phyloP scores from a whole-genome alignment of 2,329 filamentous ascomycete species.

The Chaetomiaceae sp. region DNA sequence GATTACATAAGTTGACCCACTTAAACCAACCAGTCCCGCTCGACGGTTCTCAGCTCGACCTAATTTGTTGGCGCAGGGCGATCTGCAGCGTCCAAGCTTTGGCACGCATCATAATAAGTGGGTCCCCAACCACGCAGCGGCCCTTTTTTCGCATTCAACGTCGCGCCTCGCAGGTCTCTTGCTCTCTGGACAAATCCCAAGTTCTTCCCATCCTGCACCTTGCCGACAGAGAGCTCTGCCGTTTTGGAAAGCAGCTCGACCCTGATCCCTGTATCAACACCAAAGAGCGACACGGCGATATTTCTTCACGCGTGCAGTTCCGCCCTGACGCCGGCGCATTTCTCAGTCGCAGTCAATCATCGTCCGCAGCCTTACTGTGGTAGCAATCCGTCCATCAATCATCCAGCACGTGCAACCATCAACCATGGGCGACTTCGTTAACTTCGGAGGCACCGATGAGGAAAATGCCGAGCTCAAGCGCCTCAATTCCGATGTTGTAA shows the following conservation, averaged over 20 bases:
- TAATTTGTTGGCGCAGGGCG: no score
- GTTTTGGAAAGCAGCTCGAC: no score
- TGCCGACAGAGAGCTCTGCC: background rate
- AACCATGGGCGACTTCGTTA: conserved; percentile 64
- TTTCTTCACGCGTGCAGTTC: background rate
- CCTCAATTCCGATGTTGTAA: conserved; percentile 71
- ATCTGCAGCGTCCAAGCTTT: no score
- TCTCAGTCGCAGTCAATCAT: background rate
- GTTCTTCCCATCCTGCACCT: background rate
- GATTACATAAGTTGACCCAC: conserved; percentile 18
- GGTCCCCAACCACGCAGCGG: conserved; percentile 5
- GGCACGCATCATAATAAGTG: conserved; percentile 12
- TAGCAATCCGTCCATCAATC: background rate
- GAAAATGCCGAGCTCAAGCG: conserved; percentile 79
- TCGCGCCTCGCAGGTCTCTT: conserved; percentile 12
- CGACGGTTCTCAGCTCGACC: no score
- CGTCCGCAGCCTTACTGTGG: background rate
- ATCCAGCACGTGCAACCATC: background rate
- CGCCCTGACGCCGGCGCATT: background rate
- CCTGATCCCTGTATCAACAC: background rate
- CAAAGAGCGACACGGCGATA: background rate
- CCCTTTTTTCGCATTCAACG: conserved; percentile 16
- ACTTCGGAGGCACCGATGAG: conserved; percentile 70
- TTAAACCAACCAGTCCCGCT: no score
- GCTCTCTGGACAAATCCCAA: background rate